A percentile compares a stretch with the other conserved stretches of the same genome.
phyloP scores from a whole-genome alignment of 2,329 filamentous ascomycete species.

The Fusarium liriodendri region DNA sequence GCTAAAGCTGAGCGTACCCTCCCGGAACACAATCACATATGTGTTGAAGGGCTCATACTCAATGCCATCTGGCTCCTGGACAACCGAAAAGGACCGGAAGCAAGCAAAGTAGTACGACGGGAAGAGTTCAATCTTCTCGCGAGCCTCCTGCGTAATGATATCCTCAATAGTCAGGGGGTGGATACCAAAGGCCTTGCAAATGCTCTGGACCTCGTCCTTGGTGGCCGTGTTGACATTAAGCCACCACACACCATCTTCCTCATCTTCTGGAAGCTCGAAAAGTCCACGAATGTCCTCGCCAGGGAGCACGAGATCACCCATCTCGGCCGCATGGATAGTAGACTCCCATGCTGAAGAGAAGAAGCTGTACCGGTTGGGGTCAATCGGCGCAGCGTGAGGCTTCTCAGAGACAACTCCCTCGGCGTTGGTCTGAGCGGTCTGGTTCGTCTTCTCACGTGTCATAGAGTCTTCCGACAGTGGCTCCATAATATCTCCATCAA shows the following conservation, averaged over 20 bases:
- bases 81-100: constrained; percentile 89
- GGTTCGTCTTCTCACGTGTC: constrained; percentile 59
- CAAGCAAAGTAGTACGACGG: constrained; percentile 98
- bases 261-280: constrained; percentile 75
- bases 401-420: constrained; percentile 50
- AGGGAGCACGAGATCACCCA: constrained; percentile 88
- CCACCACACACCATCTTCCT: constrained; percentile 93
- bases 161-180: constrained; percentile 97
- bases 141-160: constrained; percentile 93
- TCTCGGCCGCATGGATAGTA: constrained; percentile 89
- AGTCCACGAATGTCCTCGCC: constrained; percentile 91
- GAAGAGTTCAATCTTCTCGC: constrained; percentile 98
- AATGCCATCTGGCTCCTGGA: constrained; percentile 80
- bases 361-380: constrained; percentile 90
- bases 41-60: constrained; percentile 96
- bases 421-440: constrained; percentile 42
- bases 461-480: constrained; percentile 60
- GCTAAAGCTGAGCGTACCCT: constrained; percentile 94
- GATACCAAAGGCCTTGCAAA: constrained; percentile 95
- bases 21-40: constrained; percentile 95
- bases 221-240: constrained; percentile 92
- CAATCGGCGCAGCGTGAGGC: constrained; percentile 55
- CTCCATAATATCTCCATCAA: constrained; percentile 69
- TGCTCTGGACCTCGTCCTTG: constrained; percentile 85
- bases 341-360: constrained; percentile 96